Conservation (phyloP, 805 yeast species). For the Sugiyamaella lignohabitans region DNA sequence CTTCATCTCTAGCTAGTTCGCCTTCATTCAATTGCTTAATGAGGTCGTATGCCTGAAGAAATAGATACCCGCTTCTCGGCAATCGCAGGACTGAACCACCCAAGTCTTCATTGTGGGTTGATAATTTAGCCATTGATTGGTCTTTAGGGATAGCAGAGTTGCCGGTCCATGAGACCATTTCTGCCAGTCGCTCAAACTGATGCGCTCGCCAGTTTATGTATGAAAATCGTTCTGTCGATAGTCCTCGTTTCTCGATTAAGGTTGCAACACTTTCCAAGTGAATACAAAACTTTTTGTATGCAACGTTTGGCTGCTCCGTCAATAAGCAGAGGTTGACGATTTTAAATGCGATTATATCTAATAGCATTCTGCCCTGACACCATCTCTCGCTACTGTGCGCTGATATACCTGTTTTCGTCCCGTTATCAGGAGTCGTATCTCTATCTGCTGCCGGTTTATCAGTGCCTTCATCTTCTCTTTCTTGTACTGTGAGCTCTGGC, state of each 20-base stretch:
- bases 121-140: conserved; percentile 28
- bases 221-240: conserved; percentile 26
- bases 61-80: conserved; percentile 22
- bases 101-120: conserved; percentile 21
- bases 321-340: conserved; percentile 57
- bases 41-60: conserved; percentile 14
- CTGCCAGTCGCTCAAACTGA: conserved; percentile 65
- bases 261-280: conserved; percentile 52
- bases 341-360: conserved; percentile 59
- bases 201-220: conserved; percentile 48
- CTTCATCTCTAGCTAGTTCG: conserved; percentile 7
- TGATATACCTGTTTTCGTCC: too few relatives aligned
- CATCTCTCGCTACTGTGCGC: conserved; percentile 28
- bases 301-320: conserved; percentile 49
- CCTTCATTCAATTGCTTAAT: conserved; percentile 4
- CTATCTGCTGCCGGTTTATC: too few relatives aligned
- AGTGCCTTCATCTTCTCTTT: too few relatives aligned
- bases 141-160: conserved; percentile 34
- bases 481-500: too few relatives aligned
- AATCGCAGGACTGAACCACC: conserved; percentile 5
- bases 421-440: too few relatives aligned
- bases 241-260: conserved; percentile 29
- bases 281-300: conserved; percentile 56
- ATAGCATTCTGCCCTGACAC: conserved; percentile 41
- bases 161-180: conserved; percentile 47